Evolutionary conservation across 1,284 basidiomycete genomes (phyloP), one percentile per base, ranked within the genome.

Genomic region (Rhodotorula sp.): DNA sequence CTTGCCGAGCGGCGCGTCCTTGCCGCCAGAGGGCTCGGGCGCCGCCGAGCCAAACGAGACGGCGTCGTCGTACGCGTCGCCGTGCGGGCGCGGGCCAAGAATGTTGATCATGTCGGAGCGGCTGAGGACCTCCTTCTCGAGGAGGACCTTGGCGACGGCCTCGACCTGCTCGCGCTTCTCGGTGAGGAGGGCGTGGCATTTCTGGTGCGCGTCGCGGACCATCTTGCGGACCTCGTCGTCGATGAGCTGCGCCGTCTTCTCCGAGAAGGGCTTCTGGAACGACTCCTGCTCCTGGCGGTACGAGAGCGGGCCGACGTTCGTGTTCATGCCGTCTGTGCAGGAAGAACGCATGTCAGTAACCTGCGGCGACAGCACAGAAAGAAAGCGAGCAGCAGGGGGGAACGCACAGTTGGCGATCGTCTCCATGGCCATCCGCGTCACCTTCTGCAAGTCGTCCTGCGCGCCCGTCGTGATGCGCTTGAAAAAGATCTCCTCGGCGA

Each of bases 401-500:
- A 25, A 64, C 67, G 50, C 56, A 80, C 81, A 83, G 68, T 80
- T 81, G 17, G 81, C 80, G 74, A 85, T 85, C 50, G 87, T 93
- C 83, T 98, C 95, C 76, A 96, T 97, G 3, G 96, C 97, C 90
- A 98, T 94, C 75, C 91, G 89, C 14, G 97, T 97, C 77, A 99
- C 97, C 85, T 98, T 99, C 82, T 96, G 93, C 65, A 98, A 84
- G 80, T 98, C 96, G 80, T 98, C 95, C 63, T 71, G 61, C 5
- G 97, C 97, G 77, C 96, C 96, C 3, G 96, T 97, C 1, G 97
- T 99, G 82, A 99, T 96, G n/a, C 82, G 78, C 49, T 92, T 93
- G 80, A 99, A 99, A 85, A 99, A 97, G 73, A 99, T 95, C 82
- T 99, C 97, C 83, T 99, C 96, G 1, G 94, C 91, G 5, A 98